Conservation (phyloP, 148 eudicot species). For the Dianthus caryophyllus region DNA sequence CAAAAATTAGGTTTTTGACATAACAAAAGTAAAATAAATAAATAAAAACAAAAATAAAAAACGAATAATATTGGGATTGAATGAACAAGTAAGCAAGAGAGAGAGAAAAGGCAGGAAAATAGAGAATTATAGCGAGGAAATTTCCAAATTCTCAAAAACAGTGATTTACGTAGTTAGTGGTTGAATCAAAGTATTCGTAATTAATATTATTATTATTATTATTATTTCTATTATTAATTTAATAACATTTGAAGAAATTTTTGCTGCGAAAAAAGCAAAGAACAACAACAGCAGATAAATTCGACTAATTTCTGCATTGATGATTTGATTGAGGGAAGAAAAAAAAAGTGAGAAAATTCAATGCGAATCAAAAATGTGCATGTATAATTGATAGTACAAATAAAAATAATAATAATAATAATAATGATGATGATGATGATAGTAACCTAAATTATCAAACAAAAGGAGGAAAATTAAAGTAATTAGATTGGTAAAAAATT, state of each 20-base stretch:
- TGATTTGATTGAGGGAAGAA: too few species aligned
- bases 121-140: not conserved
- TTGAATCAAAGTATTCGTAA: too few species aligned
- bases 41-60: not conserved
- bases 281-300: not conserved
- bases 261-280: not conserved
- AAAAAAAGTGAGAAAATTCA: too few species aligned
- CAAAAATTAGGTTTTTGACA: not conserved
- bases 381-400: too few species aligned
- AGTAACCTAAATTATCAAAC: not conserved
- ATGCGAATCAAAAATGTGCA: too few species aligned
- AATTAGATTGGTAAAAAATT: not conserved
- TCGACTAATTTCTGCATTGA: too few species aligned
- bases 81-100: not conserved
- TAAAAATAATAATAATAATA: too few species aligned
- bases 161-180: not conserved
- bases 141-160: conserved; percentile 1
- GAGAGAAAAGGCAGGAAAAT: not conserved
- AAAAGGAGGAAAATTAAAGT: not conserved
- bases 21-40: not conserved
- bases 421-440: not conserved
- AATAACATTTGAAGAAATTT: not conserved
- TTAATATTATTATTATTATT: not conserved
- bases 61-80: not conserved
- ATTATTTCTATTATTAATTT: too few species aligned